These are phyloP conservation scores for Trametes meyenii DNA, from an alignment of 768 basidiomycete species.

Conservation along the genomic window DNA sequence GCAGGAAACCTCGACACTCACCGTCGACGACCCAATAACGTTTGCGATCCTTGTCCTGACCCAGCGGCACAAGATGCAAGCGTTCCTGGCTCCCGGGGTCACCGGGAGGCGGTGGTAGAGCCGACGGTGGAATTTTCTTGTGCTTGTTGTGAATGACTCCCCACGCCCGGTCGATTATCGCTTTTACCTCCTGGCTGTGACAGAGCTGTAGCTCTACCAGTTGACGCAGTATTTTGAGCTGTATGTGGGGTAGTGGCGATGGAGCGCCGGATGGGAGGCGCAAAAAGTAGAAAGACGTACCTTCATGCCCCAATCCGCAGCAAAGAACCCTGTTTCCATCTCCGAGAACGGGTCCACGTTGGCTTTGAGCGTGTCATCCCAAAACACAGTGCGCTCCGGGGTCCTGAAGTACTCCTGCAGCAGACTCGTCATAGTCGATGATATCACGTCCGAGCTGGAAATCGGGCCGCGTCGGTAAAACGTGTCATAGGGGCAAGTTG, in stretches of 20 bases:
- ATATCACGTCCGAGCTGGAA: constrained; percentile 78
- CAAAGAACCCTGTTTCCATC: constrained; percentile 74
- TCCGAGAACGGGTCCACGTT: constrained; percentile 77
- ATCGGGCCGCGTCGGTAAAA: constrained; percentile 39
- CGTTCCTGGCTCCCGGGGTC: constrained; percentile 70
- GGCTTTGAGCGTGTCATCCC: constrained; percentile 66
- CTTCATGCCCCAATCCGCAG: constrained; percentile 81
- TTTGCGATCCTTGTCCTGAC: constrained; percentile 74
- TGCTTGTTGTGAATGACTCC: constrained; percentile 83
- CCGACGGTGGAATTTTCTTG: constrained; percentile 72
- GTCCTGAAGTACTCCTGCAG: constrained; percentile 74
- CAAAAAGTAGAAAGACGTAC: constrained; percentile 45
- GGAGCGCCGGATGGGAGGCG: constrained; percentile 24
- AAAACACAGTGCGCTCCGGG: constrained; percentile 76
- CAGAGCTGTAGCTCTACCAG: constrained; percentile 83
- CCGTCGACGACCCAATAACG: constrained; percentile 90
- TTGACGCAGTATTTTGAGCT: constrained; percentile 84
- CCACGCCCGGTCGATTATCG: constrained; percentile 81
- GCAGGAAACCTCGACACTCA: constrained; percentile 48
- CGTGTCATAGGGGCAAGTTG: constrained; percentile 34
- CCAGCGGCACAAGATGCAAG: constrained; percentile 69
- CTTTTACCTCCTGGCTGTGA: constrained; percentile 70
- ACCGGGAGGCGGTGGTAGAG: constrained; percentile 51
- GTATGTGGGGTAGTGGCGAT: constrained; percentile 19
- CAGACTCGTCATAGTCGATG: constrained; percentile 68